A percentile compares a stretch with the other conserved stretches of the same genome.
Conservation (phyloP, 2,329 filamentous ascomycete genomes). For the Fusarium sambucinum region DNA sequence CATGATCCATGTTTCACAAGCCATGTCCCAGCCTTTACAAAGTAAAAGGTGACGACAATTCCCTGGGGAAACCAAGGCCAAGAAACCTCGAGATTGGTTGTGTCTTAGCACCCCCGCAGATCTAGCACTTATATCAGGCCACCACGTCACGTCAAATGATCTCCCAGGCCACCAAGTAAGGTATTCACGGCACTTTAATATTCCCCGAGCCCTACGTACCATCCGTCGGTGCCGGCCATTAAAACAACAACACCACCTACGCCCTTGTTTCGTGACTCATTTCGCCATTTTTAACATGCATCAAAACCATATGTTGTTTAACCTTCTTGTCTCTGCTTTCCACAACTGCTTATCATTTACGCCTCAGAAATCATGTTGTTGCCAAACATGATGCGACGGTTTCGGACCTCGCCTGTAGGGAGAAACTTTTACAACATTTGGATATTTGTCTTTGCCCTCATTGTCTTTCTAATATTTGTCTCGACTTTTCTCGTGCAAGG, state of each 20-base stretch:
- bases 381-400: neutral
- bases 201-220: conserved; percentile 11
- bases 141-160: conserved; percentile 10
- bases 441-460: conserved; percentile 7
- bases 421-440: conserved; percentile 6
- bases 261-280: neutral
- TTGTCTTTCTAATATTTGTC: conserved; percentile 19
- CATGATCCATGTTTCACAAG: conserved; percentile 5
- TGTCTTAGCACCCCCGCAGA: conserved; percentile 10
- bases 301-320: neutral
- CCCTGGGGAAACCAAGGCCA: neutral
- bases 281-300: neutral
- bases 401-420: neutral
- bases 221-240: neutral
- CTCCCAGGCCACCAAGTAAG: neutral
- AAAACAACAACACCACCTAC: neutral
- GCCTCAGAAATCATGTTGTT: neutral
- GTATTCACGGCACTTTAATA: neutral
- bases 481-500: conserved; percentile 14
- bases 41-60: neutral
- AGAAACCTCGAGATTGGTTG: conserved; percentile 9
- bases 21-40: neutral
- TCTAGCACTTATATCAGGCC: conserved; percentile 19
- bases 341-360: neutral
- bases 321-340: neutral